These are phyloP conservation scores for Podaxis pistillaris DNA, from an alignment of 768 basidiomycete species.

Conservation along the genomic window DNA sequence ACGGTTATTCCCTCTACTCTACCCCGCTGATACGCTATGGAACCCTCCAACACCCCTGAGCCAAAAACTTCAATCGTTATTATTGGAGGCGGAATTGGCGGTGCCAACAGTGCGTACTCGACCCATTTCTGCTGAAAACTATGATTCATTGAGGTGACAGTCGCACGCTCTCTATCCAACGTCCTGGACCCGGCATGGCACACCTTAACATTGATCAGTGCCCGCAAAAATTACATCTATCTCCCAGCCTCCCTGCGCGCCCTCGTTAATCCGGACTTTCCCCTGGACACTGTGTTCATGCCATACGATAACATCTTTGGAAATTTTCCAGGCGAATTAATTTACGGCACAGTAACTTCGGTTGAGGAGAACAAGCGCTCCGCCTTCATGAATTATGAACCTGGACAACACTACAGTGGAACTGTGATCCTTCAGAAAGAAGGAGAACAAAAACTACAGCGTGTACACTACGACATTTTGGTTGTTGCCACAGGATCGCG, in stretches of 20 bases:
- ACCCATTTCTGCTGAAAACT: not conserved
- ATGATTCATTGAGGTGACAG: slow-evolving; percentile 17
- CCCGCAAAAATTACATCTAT: slow-evolving; percentile 44
- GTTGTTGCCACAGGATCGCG: slow-evolving; percentile 53
- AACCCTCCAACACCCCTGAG: not conserved
- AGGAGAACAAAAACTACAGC: not conserved
- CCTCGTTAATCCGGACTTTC: slow-evolving; percentile 37
- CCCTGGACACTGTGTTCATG: slow-evolving; percentile 27
- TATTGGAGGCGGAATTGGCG: slow-evolving; percentile 6
- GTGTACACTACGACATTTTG: slow-evolving; percentile 41
- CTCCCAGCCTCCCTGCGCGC: slow-evolving; percentile 50
- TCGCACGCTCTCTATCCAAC: slow-evolving; percentile 38
- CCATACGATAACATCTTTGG: slow-evolving; percentile 22
- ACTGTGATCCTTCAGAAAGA: slow-evolving; percentile 6
- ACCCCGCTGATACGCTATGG: not conserved
- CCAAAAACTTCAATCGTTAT: slow-evolving; percentile 1
- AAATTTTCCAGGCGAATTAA: slow-evolving; percentile 31
- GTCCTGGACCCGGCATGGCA: slow-evolving; percentile 44
- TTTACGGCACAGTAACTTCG: slow-evolving; percentile 31
- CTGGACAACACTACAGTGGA: slow-evolving; percentile 29
- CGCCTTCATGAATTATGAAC: slow-evolving; percentile 38
- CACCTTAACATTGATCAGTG: slow-evolving; percentile 49
- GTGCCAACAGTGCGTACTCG: slow-evolving; percentile 4
- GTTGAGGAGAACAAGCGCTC: slow-evolving; percentile 24
- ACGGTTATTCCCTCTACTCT: not conserved